A percentile compares a stretch with the other conserved stretches of the same genome.
These are phyloP conservation scores for Trichoderma breve DNA, from an alignment of 2,329 filamentous ascomycete genomes.

Conservation along the genomic window DNA sequence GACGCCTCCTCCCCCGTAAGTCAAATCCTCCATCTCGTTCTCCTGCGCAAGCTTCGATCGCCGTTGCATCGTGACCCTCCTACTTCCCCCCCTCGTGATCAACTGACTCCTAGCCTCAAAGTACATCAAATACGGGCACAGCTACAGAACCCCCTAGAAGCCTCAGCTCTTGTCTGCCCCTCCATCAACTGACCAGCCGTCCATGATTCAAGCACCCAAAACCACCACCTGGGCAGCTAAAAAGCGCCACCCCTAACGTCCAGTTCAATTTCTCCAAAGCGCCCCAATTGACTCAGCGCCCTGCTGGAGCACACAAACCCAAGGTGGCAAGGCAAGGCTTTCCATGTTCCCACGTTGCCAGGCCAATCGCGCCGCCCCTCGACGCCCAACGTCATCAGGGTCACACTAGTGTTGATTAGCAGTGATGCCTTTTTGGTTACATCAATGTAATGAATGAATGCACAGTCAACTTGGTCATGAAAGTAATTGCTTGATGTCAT, in stretches of 20 bases:
- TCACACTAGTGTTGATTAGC: neutral
- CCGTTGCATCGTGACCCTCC: constrained; percentile 16
- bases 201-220: neutral
- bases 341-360: neutral
- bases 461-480: neutral
- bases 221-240: neutral
- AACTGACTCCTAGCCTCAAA: neutral
- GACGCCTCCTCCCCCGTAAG: neutral
- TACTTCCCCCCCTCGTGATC: neutral
- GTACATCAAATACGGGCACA: neutral
- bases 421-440: neutral
- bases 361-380: neutral
- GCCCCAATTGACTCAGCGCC: neutral
- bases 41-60: constrained; percentile 22
- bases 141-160: constrained; percentile 1
- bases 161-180: neutral
- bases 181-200: neutral
- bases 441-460: neutral
- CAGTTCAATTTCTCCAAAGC: no score
- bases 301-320: neutral
- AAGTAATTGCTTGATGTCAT: neutral
- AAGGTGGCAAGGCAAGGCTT: neutral
- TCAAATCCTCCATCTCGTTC: neutral
- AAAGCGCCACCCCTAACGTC: neutral
- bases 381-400: constrained; percentile 15